Evolutionary conservation across 2,329 filamentous ascomycete genomes (phyloP).

Genomic region (Botrytis hyacinthi): DNA sequence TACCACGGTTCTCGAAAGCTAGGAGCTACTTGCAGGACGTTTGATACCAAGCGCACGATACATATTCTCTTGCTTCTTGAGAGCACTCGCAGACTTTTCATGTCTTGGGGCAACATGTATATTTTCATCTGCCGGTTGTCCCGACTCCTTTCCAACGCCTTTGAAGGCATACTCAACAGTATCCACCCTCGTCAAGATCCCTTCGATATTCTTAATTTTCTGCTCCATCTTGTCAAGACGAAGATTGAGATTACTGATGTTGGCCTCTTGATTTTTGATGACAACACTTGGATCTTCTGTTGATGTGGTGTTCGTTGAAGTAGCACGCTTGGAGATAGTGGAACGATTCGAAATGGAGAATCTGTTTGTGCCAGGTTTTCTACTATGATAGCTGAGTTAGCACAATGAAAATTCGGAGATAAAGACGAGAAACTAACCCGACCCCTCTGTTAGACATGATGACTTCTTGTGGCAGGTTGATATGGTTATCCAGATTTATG

Average conservation of each 20-base stretch:
- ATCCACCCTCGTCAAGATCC: not conserved
- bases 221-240: not conserved
- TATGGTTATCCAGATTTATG: not conserved
- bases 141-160: not conserved
- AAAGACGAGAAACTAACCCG: not conserved
- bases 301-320: not conserved
- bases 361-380: not conserved
- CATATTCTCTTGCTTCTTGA: constrained; percentile 1
- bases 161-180: not conserved
- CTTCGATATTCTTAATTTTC: not conserved
- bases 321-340: not conserved
- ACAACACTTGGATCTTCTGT: not conserved
- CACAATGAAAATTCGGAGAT: too few species aligned
- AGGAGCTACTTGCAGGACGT: not conserved
- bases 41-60: constrained; percentile 1
- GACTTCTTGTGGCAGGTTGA: not conserved
- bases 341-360: not conserved
- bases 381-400: not conserved
- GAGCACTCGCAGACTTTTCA: not conserved
- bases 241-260: not conserved
- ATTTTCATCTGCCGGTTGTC: not conserved
- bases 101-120: not conserved
- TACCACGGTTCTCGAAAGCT: rapidly evolving
- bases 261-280: not conserved
- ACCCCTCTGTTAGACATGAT: not conserved